These are phyloP conservation scores for Heterobasidion occidentale DNA, from an alignment of 1,284 basidiomycete genomes.

Conservation along the genomic window DNA sequence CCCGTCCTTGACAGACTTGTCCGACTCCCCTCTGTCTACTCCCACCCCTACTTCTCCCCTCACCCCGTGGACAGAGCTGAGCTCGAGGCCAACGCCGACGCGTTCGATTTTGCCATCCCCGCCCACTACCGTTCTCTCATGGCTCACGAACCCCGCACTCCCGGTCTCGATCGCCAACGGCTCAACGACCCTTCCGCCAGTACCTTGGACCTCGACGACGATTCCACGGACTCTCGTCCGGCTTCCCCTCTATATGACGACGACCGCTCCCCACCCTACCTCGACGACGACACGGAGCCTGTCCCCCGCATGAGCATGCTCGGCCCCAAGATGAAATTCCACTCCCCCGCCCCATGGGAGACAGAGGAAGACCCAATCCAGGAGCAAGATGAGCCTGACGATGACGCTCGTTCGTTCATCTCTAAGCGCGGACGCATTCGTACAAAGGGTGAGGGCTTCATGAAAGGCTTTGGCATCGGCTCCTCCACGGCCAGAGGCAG, in stretches of 20 bases:
- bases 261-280: conserved; percentile 12
- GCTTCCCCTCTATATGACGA: conserved; percentile 1
- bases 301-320: conserved; percentile 55
- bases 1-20: conserved; percentile 45
- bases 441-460: conserved; percentile 27
- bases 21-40: conserved; percentile 65
- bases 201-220: conserved; percentile 54
- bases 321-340: conserved; percentile 73
- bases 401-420: conserved; percentile 19
- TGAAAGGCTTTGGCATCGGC: conserved; percentile 34
- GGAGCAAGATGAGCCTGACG: conserved; percentile 38
- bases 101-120: conserved; percentile 21
- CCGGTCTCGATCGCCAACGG: conserved; percentile 29
- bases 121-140: conserved; percentile 16
- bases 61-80: conserved; percentile 24
- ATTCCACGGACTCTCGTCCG: conserved; percentile 18
- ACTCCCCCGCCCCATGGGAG: conserved; percentile 77
- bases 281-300: conserved; percentile 26
- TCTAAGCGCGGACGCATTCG: conserved; percentile 20
- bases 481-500: conserved; percentile 24
- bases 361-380: conserved; percentile 38
- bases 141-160: conserved; percentile 19
- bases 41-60: conserved; percentile 47
- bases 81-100: conserved; percentile 16
- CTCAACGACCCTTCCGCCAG: conserved; percentile 43